Conservation (phyloP, 441 rosid genomes). For the Populus hybrid region DNA sequence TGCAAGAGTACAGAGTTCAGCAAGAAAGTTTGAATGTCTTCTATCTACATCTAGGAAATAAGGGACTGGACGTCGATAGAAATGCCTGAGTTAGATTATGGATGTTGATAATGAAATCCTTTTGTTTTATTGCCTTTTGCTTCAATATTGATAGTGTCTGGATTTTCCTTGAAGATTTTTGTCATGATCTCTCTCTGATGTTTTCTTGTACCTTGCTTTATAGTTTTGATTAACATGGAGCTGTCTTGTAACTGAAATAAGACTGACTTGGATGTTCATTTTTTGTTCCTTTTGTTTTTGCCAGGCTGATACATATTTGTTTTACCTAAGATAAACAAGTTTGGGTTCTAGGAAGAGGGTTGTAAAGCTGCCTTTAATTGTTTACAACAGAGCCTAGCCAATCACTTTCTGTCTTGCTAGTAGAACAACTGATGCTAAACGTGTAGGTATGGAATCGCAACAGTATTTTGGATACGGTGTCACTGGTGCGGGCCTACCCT, state of each 20-base stretch:
- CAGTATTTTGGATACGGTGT: conserved; percentile 17
- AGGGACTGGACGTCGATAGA: background rate
- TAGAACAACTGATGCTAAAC: conserved; percentile 10
- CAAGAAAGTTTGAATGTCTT: background rate
- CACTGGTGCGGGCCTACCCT: conserved; percentile 34
- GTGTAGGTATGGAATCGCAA: conserved; percentile 47
- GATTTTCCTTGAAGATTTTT: background rate
- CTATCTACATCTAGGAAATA: background rate
- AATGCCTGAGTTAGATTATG: too few relatives aligned
- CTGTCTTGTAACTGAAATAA: background rate
- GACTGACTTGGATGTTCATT: background rate
- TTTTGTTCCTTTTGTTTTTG: conserved; percentile 10
- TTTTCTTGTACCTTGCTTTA: background rate
- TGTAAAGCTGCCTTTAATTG: background rate
- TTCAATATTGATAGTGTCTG: background rate
- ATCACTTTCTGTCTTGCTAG: conserved; percentile 6
- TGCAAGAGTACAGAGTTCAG: background rate
- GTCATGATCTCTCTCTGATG: background rate
- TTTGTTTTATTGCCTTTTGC: too few relatives aligned
- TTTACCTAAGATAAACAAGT: background rate
- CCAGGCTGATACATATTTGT: conserved; percentile 25
- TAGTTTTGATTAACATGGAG: background rate
- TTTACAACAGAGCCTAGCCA: background rate
- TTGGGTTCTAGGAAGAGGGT: background rate
- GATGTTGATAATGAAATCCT: too few relatives aligned